Evolutionary conservation across 2,329 filamentous ascomycete genomes (phyloP).

Genomic region (Xylariaceae sp.): DNA sequence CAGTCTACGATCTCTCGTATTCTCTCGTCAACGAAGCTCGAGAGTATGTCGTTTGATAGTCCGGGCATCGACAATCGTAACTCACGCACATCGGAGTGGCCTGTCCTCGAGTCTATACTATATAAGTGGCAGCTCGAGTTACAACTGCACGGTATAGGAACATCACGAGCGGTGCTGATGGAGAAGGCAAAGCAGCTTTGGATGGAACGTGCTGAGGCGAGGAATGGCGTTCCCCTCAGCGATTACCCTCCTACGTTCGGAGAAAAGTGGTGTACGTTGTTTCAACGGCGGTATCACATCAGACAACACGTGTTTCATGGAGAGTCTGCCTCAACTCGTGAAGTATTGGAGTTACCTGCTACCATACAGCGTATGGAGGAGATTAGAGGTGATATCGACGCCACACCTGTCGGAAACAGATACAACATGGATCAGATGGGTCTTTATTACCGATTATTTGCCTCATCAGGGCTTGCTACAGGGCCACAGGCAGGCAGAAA

Average conservation of each 20-base stretch:
- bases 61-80: too few relatives aligned
- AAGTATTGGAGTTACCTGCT: not conserved
- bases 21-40: too few relatives aligned
- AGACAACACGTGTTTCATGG: not conserved
- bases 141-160: not conserved
- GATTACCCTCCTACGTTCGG: not conserved
- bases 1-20: too few relatives aligned
- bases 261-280: not conserved
- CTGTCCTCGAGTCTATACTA: not conserved
- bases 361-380: not conserved
- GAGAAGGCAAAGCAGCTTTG: not conserved
- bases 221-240: not conserved
- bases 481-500: not conserved
- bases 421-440: not conserved
- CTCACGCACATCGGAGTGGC: not conserved
- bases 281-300: not conserved
- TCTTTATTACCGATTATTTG: not conserved
- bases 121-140: not conserved
- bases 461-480: not conserved
- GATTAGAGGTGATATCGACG: not conserved
- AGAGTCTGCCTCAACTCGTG: not conserved
- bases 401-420: not conserved
- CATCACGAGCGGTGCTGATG: not conserved
- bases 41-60: too few relatives aligned
- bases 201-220: not conserved